Evolutionary conservation across 1,139 yeast species (phyloP).

Genomic region (Yamadazyma sp.): DNA sequence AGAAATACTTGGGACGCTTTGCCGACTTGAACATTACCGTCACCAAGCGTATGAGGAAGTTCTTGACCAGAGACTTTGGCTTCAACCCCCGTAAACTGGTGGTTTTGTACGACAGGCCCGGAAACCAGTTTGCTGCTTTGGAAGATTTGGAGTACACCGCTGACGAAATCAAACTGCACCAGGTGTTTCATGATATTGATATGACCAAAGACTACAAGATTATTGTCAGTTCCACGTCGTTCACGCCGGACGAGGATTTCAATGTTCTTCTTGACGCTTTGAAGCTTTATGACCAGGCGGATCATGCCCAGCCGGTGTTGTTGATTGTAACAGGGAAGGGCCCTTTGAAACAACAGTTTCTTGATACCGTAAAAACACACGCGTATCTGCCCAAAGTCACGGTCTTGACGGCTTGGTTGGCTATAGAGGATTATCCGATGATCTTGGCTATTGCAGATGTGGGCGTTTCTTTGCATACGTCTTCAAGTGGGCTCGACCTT

Average conservation of each 20-base stretch:
- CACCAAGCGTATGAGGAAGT: slow-evolving; percentile 69
- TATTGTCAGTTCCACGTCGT: slow-evolving; percentile 84
- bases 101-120: slow-evolving; percentile 75
- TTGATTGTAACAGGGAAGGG: slow-evolving; percentile 94
- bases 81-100: slow-evolving; percentile 34
- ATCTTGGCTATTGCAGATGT: slow-evolving; percentile 77
- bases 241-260: slow-evolving; percentile 94
- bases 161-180: slow-evolving; percentile 36
- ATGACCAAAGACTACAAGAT: slow-evolving; percentile 50
- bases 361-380: slow-evolving; percentile 43
- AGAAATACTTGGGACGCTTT: slow-evolving; percentile 54
- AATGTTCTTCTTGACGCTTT: slow-evolving; percentile 68
- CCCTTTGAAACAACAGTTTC: slow-evolving; percentile 60
- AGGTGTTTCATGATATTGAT: slow-evolving; percentile 37
- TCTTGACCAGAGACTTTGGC: slow-evolving; percentile 55
- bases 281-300: slow-evolving; percentile 50
- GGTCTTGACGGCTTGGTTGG: slow-evolving; percentile 73
- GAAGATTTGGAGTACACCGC: slow-evolving; percentile 18
- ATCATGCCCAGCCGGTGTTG: slow-evolving; percentile 49
- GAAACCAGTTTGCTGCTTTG: slow-evolving; percentile 61
- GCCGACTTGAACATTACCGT: slow-evolving; percentile 75
- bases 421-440: slow-evolving; percentile 76
- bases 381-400: slow-evolving; percentile 48
- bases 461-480: slow-evolving; percentile 86
- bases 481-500: slow-evolving; percentile 89